Percentiles rank a stretch among this genome's conserved stretches.
Conservation (phyloP, 495 filamentous ascomycete genomes). For the Lophiotrema nucula region DNA sequence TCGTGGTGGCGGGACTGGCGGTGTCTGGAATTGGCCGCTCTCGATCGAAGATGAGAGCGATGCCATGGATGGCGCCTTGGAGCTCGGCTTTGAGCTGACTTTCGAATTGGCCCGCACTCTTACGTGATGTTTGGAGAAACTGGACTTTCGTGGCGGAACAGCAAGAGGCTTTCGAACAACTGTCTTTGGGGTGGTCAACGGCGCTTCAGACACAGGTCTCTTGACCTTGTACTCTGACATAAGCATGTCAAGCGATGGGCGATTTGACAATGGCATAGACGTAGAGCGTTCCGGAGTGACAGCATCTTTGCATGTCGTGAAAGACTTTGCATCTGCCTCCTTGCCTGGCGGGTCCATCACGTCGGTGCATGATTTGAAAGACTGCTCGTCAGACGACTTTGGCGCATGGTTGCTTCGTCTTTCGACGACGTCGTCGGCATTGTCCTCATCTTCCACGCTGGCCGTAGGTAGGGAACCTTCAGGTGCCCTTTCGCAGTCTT, state of each 20-base stretch:
- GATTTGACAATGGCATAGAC: conserved; percentile 12
- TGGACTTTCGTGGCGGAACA: conserved; percentile 12
- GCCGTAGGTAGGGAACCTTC: no score
- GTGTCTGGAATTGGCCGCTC: neutral
- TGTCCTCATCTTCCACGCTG: neutral
- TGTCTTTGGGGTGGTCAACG: conserved; percentile 1
- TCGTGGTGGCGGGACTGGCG: conserved; percentile 19
- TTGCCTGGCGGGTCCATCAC: conserved; percentile 8
- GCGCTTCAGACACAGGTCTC: conserved; percentile 15
- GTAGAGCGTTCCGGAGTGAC: conserved; percentile 24
- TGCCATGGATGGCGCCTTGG: conserved; percentile 1
- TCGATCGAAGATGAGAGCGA: conserved; percentile 13
- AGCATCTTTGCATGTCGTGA: conserved; percentile 23
- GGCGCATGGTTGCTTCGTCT: conserved; percentile 13
- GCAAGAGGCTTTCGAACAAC: conserved; percentile 5
- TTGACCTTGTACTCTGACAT: conserved; percentile 2
- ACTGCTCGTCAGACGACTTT: conserved; percentile 28
- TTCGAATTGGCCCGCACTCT: conserved; percentile 12
- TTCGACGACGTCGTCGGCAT: conserved; percentile 2
- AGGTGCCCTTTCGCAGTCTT: no score
- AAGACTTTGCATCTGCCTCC: conserved; percentile 23
- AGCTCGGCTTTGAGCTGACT: conserved; percentile 9
- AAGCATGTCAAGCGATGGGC: neutral
- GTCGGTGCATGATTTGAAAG: conserved; percentile 27
- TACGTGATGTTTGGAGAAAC: conserved; percentile 10